These are phyloP conservation scores for Claviceps humidiphila DNA, from an alignment of 2,329 filamentous ascomycete species.

Conservation along the genomic window DNA sequence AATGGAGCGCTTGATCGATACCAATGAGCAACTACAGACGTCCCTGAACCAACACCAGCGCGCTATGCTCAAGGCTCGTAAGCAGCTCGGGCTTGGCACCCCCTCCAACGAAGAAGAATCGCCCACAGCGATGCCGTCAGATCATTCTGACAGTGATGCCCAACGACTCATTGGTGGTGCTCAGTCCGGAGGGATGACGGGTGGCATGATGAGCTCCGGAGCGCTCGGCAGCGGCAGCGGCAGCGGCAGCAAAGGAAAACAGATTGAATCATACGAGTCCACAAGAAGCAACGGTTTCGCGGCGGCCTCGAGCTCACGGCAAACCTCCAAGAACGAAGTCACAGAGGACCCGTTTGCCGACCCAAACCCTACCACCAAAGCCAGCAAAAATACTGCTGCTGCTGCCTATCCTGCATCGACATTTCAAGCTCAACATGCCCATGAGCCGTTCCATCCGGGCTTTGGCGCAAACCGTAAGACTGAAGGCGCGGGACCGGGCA, in stretches of 20 bases:
- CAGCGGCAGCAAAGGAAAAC: conserved; percentile 20
- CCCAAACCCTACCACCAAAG: conserved; percentile 9
- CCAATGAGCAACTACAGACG: conserved; percentile 78
- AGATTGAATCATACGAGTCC: conserved; percentile 16
- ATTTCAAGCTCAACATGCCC: conserved; percentile 14
- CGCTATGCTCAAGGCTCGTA: conserved; percentile 52
- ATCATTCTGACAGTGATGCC: conserved; percentile 15
- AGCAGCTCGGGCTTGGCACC: conserved; percentile 31
- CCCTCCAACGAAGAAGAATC: conserved; percentile 15
- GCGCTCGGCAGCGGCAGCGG: neutral
- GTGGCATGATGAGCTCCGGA: neutral
- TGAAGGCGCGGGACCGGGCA: neutral
- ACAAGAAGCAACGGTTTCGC: conserved; percentile 9
- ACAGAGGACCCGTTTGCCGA: conserved; percentile 24
- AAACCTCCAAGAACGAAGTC: conserved; percentile 12
- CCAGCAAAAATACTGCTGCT: conserved; percentile 1
- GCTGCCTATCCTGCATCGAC: conserved; percentile 8
- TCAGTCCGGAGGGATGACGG: neutral
- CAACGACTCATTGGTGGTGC: neutral
- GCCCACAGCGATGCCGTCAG: conserved; percentile 10
- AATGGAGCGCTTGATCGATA: conserved; percentile 85
- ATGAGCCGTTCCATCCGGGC: conserved; percentile 27
- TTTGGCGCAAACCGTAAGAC: conserved; percentile 11
- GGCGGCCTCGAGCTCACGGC: conserved; percentile 14
- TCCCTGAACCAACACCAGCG: conserved; percentile 76